Evolutionary conservation across 2,329 filamentous ascomycete genomes (phyloP).

Genomic region (Neofusicoccum parvum): DNA sequence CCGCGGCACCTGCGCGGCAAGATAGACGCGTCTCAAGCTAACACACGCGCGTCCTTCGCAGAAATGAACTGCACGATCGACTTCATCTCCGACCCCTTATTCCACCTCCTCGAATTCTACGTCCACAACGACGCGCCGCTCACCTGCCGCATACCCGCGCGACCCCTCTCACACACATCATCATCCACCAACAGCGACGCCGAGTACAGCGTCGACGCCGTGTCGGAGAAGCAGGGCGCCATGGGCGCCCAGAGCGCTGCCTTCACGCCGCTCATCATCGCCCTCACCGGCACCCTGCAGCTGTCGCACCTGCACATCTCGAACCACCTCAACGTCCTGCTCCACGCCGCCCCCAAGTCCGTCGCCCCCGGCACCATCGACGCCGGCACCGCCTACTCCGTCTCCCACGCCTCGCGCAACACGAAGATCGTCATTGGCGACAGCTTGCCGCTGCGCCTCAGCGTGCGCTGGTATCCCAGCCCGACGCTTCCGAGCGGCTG

Average conservation of each 20-base stretch:
- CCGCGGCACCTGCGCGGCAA: neutral
- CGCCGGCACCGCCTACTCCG: conserved; percentile 83
- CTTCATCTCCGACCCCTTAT: conserved; percentile 76
- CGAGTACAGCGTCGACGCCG: conserved; percentile 42
- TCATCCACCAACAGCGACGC: conserved; percentile 20
- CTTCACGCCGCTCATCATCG: conserved; percentile 85
- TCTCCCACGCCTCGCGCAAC: conserved; percentile 62
- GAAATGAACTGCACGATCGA: conserved; percentile 85
- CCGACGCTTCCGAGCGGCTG: conserved; percentile 65
- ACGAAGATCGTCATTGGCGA: conserved; percentile 83
- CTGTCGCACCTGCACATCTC: conserved; percentile 87
- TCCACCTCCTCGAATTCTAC: conserved; percentile 94
- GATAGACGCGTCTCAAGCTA: neutral
- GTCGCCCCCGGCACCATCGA: conserved; percentile 73
- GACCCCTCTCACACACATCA: conserved; percentile 57
- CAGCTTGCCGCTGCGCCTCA: conserved; percentile 74
- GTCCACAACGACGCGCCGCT: conserved; percentile 94
- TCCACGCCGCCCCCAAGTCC: conserved; percentile 65
- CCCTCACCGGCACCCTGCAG: conserved; percentile 86
- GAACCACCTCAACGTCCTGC: conserved; percentile 84
- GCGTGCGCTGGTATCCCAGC: conserved; percentile 83
- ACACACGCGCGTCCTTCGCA: conserved; percentile 28
- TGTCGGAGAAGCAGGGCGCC: conserved; percentile 35
- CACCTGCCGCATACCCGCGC: conserved; percentile 83
- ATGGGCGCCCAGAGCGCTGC: conserved; percentile 36